Evolutionary conservation across 2,329 filamentous ascomycete genomes (phyloP).

Genomic region (Pochonia chlamydosporia): DNA sequence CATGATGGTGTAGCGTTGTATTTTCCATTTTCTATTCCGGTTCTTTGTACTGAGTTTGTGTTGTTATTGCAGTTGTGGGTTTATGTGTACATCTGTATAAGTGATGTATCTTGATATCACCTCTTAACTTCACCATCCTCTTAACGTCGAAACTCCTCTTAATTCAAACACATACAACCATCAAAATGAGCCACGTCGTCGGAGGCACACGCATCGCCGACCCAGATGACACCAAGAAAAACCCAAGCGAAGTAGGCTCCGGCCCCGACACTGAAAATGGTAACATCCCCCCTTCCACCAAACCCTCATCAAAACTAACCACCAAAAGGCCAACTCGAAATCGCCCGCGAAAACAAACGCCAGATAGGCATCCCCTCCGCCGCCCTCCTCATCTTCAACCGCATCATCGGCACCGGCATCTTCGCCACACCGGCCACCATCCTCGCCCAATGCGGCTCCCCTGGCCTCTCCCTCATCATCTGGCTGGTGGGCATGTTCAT

Average conservation of each 20-base stretch:
- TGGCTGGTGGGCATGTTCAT: conserved; percentile 60
- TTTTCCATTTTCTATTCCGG: not conserved
- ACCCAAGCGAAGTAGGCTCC: conserved; percentile 7
- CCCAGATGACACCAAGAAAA: conserved; percentile 6
- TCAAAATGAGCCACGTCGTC: not conserved
- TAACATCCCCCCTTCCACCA: too few species aligned
- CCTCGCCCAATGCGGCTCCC: conserved; percentile 49
- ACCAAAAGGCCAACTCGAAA: conserved; percentile 24
- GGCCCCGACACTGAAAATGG: conserved; percentile 7
- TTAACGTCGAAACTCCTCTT: too few species aligned
- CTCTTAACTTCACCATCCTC: too few species aligned
- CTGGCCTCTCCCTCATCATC: conserved; percentile 57
- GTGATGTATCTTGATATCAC: too few species aligned
- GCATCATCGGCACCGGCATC: conserved; percentile 62
- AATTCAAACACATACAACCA: not conserved
- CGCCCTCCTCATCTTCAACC: conserved; percentile 56
- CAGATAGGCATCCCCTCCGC: conserved; percentile 52
- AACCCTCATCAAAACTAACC: not conserved
- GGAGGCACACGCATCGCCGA: conserved; percentile 3
- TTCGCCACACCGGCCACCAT: conserved; percentile 58
- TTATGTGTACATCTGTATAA: too few species aligned
- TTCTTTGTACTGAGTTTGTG: not conserved
- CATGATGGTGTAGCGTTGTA: not conserved
- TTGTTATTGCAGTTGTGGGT: not conserved
- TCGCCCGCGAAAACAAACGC: conserved; percentile 42